Evolutionary conservation across 2,329 filamentous ascomycete genomes (phyloP).

Genomic region (Chaetoscypha palmicola): DNA sequence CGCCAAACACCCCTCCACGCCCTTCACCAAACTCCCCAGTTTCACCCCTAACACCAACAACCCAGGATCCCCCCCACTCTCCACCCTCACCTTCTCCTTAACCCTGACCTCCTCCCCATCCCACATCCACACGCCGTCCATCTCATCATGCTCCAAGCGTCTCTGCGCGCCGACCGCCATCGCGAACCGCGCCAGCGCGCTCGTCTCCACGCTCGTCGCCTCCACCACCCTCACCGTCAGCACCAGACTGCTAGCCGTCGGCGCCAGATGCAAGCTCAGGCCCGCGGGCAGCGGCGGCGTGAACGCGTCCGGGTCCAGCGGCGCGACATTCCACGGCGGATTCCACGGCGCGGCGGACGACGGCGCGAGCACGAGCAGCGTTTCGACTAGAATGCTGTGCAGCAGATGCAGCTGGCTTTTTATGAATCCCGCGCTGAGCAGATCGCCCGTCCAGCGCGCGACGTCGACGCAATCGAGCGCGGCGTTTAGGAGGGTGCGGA

Average conservation of each 20-base stretch:
- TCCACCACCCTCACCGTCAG: slow-evolving; percentile 65
- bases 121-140: slow-evolving; percentile 66
- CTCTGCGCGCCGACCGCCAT: slow-evolving; percentile 60
- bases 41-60: slow-evolving; percentile 79
- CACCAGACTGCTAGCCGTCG: slow-evolving; percentile 64
- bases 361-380: slow-evolving; percentile 39
- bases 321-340: slow-evolving; percentile 27
- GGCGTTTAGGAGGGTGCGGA: slow-evolving; percentile 73
- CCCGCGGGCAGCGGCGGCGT: slow-evolving; percentile 55
- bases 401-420: slow-evolving; percentile 50
- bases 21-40: slow-evolving; percentile 68
- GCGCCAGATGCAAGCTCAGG: slow-evolving; percentile 66
- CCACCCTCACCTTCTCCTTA: slow-evolving; percentile 80
- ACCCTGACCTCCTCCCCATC: slow-evolving; percentile 68
- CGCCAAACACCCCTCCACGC: slow-evolving; percentile 59
- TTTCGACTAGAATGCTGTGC: slow-evolving; percentile 46
- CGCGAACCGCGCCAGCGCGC: slow-evolving; percentile 59
- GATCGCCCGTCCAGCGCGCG: slow-evolving; percentile 65
- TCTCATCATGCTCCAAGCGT: slow-evolving; percentile 69
- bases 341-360: slow-evolving; percentile 7
- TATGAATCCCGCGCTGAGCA: slow-evolving; percentile 43
- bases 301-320: slow-evolving; percentile 40
- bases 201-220: slow-evolving; percentile 52
- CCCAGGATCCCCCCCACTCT: slow-evolving; percentile 69
- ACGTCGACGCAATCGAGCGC: slow-evolving; percentile 78